Evolutionary conservation across 129 eudicot species (phyloP), one percentile per base, ranked within the genome.

Genomic region (Saussurea involucrata): DNA sequence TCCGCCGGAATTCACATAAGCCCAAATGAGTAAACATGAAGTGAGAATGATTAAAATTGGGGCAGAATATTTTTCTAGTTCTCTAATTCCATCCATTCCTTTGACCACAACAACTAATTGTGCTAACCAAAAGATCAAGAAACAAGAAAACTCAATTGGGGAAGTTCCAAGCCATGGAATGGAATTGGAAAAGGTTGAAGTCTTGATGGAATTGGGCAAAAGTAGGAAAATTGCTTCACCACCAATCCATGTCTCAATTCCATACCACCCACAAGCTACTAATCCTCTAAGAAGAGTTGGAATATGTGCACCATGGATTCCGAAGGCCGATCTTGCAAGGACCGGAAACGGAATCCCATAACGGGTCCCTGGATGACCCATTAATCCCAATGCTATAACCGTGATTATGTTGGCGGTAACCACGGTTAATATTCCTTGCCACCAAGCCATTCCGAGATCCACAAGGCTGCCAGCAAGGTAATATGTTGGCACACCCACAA

Each of bases 371-470:
- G 96, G 96, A 44, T 94, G 90, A 20, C 97, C 98, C 12, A 89
- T 94, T 44, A 94, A 92, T 63, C 91, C 77, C 18, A 94, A 66
- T 0, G 98, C 97, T 58, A 87, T 65, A 3, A 94, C 74, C 11
- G 89, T 73, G 78, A 94, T 82, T 10, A 89, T 15, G 66, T 94
- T 94, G 25, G 97, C 98, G 0, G 89, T 82, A 8, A 94, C 92
- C 1, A 94, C 96, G 3, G 97, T 94, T 34, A 92, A 85, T 65
- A 94, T 91, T 1, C 97, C 98, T 75, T 94, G 98, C 97, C 97
- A 94, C 97, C 97, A 94, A 9, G 98, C 76, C 98, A 94, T 94
- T 3, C 98, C 98, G 18, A 94, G 90, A 77, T 94, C 98, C 72
- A 94, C 98, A 5, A 94, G 89, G 85, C 96, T 89, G 0, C 98